Percentiles rank a stretch among this genome's conserved stretches.
These are phyloP conservation scores for Diaporthe caulivora DNA, from an alignment of 2,329 filamentous ascomycete genomes.

Conservation along the genomic window DNA sequence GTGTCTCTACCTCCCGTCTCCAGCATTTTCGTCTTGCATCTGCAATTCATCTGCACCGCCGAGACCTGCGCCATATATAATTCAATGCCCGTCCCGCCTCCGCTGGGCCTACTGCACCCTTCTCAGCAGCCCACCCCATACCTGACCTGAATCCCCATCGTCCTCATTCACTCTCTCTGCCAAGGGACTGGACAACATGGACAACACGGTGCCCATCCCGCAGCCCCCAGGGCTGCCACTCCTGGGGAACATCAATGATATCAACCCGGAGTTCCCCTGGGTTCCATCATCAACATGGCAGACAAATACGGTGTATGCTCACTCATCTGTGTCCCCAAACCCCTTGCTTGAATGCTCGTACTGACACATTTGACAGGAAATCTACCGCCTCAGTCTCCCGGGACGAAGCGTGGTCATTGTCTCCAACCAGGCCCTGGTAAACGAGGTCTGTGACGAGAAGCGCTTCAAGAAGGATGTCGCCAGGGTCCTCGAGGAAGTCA, in stretches of 20 bases:
- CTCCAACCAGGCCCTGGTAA: conserved; percentile 55
- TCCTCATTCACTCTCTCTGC: conserved; percentile 11
- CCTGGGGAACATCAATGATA: conserved; percentile 74
- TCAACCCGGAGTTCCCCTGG: conserved; percentile 68
- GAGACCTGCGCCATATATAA: conserved; percentile 23
- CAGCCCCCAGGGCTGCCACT: conserved; percentile 74
- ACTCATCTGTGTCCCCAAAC: neutral
- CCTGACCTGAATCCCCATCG: neutral
- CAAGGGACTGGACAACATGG: conserved; percentile 27
- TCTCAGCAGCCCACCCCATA: neutral
- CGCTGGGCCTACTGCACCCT: neutral
- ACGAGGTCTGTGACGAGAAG: conserved; percentile 74
- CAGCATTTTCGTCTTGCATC: neutral
- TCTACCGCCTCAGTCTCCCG: conserved; percentile 39
- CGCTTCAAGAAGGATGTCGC: conserved; percentile 70
- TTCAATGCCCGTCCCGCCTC: neutral
- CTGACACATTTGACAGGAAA: conserved; percentile 40
- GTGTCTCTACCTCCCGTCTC: neutral
- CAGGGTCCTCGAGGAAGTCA: conserved; percentile 64
- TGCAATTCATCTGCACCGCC: neutral
- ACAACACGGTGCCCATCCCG: conserved; percentile 64
- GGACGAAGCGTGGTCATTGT: conserved; percentile 37
- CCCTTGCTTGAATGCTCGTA: conserved; percentile 22
- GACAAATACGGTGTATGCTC: conserved; percentile 71
- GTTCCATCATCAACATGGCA: conserved; percentile 68